Conservation (phyloP, 495 filamentous ascomycete species). For the Penicillium canescens region DNA sequence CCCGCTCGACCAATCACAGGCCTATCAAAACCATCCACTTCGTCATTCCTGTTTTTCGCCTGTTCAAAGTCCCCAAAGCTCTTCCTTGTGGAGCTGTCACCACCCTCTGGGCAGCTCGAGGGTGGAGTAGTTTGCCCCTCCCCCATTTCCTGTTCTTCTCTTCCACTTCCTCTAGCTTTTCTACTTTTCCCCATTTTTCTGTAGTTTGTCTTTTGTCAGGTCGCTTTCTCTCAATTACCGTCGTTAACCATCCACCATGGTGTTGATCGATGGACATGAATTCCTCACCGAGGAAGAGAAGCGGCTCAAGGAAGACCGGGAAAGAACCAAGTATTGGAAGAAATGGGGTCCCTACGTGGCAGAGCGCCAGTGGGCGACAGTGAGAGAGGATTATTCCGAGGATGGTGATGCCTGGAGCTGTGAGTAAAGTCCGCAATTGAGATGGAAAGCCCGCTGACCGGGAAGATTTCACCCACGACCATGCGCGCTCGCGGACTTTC, state of each 20-base stretch:
- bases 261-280: constrained; percentile 80
- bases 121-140: constrained; percentile 6
- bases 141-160: not conserved
- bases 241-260: constrained; percentile 56
- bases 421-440: constrained; percentile 45
- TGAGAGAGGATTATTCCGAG: constrained; percentile 86
- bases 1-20: constrained; percentile 5
- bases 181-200: not conserved
- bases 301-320: constrained; percentile 80
- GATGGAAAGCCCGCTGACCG: not conserved
- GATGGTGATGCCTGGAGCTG: constrained; percentile 96
- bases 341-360: constrained; percentile 67
- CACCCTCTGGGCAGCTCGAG: not conserved
- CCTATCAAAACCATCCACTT: constrained; percentile 12
- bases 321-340: constrained; percentile 53
- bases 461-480: constrained; percentile 88
- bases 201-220: not conserved
- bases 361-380: constrained; percentile 88
- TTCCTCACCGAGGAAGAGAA: constrained; percentile 86
- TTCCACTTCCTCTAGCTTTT: constrained; percentile 2
- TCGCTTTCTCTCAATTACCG: not conserved
- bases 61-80: too few relatives aligned
- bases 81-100: constrained; percentile 8
- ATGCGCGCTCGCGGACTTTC: constrained; percentile 82
- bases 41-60: constrained; percentile 16